These are phyloP conservation scores for Citrullus amarus DNA, from an alignment of 306 rosid species.

Conservation along the genomic window DNA sequence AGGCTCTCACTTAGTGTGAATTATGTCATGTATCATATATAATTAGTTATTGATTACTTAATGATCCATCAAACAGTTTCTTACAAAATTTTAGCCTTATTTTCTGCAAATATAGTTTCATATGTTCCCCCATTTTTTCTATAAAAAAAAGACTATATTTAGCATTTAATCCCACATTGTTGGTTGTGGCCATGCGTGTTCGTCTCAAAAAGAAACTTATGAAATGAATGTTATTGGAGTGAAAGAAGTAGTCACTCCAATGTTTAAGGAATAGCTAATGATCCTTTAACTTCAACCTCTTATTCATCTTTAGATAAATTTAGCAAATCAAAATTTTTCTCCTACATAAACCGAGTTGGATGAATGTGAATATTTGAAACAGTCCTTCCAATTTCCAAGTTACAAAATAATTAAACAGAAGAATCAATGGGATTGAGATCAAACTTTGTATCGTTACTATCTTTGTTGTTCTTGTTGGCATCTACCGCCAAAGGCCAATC, in stretches of 20 bases:
- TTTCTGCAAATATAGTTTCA: no score
- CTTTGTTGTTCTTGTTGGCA: background rate
- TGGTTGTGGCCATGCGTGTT: background rate
- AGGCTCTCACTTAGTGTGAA: no score
- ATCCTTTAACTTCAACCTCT: background rate
- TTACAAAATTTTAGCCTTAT: no score
- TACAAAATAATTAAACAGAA: background rate
- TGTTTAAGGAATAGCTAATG: background rate
- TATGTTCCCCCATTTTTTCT: no score
- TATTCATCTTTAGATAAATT: background rate
- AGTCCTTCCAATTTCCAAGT: background rate
- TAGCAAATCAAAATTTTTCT: background rate
- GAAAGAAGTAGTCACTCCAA: background rate
- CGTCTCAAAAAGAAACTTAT: background rate
- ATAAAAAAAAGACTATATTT: no score
- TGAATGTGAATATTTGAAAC: background rate
- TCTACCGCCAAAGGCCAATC: background rate
- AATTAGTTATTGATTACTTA: no score
- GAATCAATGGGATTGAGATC: background rate
- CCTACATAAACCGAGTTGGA: background rate
- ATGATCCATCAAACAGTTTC: no score
- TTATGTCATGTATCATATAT: no score
- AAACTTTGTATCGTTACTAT: background rate
- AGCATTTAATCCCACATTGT: background rate
- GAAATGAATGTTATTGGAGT: background rate